Base-by-base conservation (phyloP, 1,284 basidiomycete genomes). In the Fomitopsis pinicola region DNA sequence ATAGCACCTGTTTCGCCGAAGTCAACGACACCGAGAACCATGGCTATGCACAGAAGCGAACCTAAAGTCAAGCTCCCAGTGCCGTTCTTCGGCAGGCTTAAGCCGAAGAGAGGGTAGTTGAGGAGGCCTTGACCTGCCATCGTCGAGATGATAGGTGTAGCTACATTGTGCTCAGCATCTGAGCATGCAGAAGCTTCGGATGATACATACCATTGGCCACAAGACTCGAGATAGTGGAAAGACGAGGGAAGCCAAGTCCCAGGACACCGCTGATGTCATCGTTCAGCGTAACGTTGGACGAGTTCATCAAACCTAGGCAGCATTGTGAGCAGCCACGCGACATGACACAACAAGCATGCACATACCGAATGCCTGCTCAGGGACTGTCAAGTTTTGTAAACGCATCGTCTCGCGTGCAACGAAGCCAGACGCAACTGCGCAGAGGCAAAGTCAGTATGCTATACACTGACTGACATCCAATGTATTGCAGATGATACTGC, bases 41-140 rank as follows among this genome's bases (percentile, higher is more conserved):
- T 53, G n/a, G 28, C 22, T 12, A 14, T 17, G 38, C 35, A 7
- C n/a, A 26, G 15, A 5, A 15, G 12, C 8, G 42, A 12, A 87
- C 89, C 89, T 15, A 92, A 68, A 2, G 88, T 75, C 19, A 92
- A 75, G 14, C 84, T 82, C 5, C 91, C 90, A 28, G 78, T 80
- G 2, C 74, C 70, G 67, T 88, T 84, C 48, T 79, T 76, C 1
- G 83, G 82, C 63, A 92, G 75, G 66, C 80, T 85, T 36, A 92
- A 65, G 19, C 87, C 88, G 67, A 92, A 91, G 9, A 92, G 68
- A 0, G 90, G 90, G 70, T 91, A 92, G 46, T 84, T 82, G 50
- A 92, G 73, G 36, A 80, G 72, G 14, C 88, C 89, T 65, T 82
- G 78, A 62, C 87, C 79, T 14, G 86, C 83, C 58, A 92, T 75